Percentiles rank a stretch among this genome's conserved stretches.
phyloP scores from a whole-genome alignment of 306 rosid species.

The Neltuma alba region DNA sequence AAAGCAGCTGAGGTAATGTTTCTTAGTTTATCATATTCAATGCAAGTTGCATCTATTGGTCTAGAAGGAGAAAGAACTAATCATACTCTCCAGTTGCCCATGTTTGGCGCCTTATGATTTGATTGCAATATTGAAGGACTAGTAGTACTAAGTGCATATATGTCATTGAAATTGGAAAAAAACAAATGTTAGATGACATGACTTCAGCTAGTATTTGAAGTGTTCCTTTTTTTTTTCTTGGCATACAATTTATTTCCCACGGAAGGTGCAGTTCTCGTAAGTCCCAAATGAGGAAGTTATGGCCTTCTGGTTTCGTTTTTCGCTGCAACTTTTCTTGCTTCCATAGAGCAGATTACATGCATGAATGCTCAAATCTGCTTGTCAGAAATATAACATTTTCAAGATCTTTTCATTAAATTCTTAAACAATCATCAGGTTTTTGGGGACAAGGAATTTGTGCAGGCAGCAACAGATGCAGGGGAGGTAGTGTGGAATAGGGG shows the following conservation, averaged over 20 bases:
- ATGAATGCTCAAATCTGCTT: conserved; percentile 7
- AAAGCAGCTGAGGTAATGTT: conserved; percentile 75
- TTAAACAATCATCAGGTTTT: conserved; percentile 54
- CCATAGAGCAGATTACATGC: not conserved
- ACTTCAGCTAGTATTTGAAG: not conserved
- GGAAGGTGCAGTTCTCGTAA: too few species aligned
- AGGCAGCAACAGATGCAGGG: conserved; percentile 77
- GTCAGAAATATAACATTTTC: not conserved
- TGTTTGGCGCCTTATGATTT: not conserved
- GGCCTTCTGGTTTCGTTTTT: not conserved
- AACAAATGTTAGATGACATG: not conserved
- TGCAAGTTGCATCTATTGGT: not conserved
- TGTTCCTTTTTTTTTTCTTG: not conserved
- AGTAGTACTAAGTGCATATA: not conserved
- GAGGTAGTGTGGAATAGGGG: conserved; percentile 82
- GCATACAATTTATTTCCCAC: not conserved
- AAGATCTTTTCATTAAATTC: conserved; percentile 4
- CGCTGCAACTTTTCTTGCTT: not conserved
- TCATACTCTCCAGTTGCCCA: not conserved
- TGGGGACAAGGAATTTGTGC: conserved; percentile 64
- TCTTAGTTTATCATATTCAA: conserved; percentile 8
- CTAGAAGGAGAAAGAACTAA: not conserved
- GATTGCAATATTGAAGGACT: not conserved
- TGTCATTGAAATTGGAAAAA: not conserved
- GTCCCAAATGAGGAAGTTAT: conserved; percentile 3